A percentile compares a stretch with the other conserved stretches of the same genome.
Evolutionary conservation across 306 rosid species (phyloP).

Genomic region (Quercus alba): DNA sequence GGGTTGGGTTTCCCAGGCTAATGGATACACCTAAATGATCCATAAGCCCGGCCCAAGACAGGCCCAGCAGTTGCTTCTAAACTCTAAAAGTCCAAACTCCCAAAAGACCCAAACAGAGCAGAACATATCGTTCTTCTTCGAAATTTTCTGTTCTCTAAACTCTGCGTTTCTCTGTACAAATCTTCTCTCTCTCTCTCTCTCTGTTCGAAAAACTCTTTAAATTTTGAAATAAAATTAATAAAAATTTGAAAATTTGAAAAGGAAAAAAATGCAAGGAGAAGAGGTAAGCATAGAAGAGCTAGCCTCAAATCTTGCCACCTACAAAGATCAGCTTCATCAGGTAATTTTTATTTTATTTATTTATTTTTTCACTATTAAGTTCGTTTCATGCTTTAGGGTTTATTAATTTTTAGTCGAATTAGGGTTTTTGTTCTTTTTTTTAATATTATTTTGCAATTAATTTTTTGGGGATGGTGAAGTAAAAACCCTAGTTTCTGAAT

Average conservation of each 20-base stretch:
- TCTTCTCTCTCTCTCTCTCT: background rate
- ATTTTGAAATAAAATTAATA: background rate
- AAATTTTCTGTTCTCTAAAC: background rate
- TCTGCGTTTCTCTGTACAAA: background rate
- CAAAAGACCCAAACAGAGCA: too few relatives aligned
- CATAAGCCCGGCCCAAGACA: background rate
- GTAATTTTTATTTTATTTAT: conserved; percentile 12
- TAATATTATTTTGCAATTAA: too few relatives aligned
- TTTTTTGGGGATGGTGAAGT: too few relatives aligned
- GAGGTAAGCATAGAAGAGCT: conserved; percentile 76
- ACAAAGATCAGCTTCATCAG: conserved; percentile 84
- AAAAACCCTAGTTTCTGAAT: too few relatives aligned
- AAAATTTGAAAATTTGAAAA: too few relatives aligned
- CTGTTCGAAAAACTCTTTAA: background rate
- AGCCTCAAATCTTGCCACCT: conserved; percentile 74
- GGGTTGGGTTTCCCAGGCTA: too few relatives aligned
- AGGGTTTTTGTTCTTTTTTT: too few relatives aligned
- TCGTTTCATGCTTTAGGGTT: background rate
- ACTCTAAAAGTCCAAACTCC: background rate
- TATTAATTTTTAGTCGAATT: too few relatives aligned
- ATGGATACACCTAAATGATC: background rate
- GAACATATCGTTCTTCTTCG: background rate
- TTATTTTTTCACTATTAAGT: background rate
- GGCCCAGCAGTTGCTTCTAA: background rate
- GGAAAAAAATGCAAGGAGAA: conserved; percentile 58